Percentiles rank a stretch among this genome's conserved stretches.
phyloP scores from a whole-genome alignment of 75 land plant species.

The Pinus albicaulis region DNA sequence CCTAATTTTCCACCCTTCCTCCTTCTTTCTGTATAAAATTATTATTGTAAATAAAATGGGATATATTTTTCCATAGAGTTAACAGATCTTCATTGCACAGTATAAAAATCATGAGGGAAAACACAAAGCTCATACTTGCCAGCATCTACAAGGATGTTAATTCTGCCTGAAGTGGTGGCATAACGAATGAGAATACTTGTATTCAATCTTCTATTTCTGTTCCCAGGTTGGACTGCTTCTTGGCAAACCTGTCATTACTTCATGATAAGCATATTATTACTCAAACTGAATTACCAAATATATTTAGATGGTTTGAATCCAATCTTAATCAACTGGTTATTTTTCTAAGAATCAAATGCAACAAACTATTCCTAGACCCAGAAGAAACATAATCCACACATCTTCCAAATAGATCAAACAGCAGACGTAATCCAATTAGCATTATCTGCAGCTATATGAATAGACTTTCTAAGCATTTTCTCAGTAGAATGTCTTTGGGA shows the following conservation, averaged over 20 bases:
- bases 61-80: background rate
- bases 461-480: background rate
- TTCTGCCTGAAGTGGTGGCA: slow-evolving; percentile 39
- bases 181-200: slow-evolving; percentile 87
- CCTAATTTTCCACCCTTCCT: background rate
- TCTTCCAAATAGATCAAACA: background rate
- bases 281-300: background rate
- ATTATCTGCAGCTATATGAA: background rate
- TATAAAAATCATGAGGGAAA: background rate
- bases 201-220: slow-evolving; percentile 87
- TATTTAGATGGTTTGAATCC: background rate
- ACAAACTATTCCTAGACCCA: background rate
- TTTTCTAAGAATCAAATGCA: background rate
- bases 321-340: background rate
- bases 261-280: slow-evolving; percentile 5
- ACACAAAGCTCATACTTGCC: slow-evolving; percentile 78
- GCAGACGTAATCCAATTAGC: background rate
- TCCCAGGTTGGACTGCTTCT: slow-evolving; percentile 74
- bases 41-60: background rate
- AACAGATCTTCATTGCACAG: background rate
- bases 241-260: slow-evolving; percentile 73
- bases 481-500: background rate
- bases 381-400: background rate
- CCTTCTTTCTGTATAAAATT: background rate
- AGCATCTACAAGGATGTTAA: slow-evolving; percentile 93